Percentiles rank a stretch among this genome's conserved stretches.
Conservation (phyloP, 2,329 filamentous ascomycete species). For the Penicillium sp. region DNA sequence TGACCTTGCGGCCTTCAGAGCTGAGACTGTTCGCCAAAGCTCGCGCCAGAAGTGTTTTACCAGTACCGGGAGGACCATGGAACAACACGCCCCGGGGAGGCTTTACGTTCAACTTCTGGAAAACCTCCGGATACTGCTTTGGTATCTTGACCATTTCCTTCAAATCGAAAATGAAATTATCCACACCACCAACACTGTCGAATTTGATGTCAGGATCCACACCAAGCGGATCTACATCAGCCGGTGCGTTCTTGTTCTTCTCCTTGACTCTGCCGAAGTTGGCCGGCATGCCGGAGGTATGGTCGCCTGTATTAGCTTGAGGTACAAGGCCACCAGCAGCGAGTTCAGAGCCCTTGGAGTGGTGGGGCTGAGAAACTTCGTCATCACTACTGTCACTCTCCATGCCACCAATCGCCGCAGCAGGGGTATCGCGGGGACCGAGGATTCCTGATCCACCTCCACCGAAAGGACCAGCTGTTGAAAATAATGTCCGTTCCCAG, state of each 20-base stretch:
- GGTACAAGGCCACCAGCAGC: slow-evolving; percentile 60
- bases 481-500: slow-evolving; percentile 83
- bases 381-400: slow-evolving; percentile 98
- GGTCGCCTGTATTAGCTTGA: slow-evolving; percentile 59
- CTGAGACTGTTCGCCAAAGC: slow-evolving; percentile 91
- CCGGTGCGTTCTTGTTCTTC: slow-evolving; percentile 84
- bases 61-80: slow-evolving; percentile 94
- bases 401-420: slow-evolving; percentile 75
- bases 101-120: slow-evolving; percentile 87
- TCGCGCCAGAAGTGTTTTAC: slow-evolving; percentile 94
- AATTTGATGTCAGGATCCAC: slow-evolving; percentile 93
- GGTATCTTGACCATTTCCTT: slow-evolving; percentile 99
- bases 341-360: slow-evolving; percentile 64
- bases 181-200: slow-evolving; percentile 90
- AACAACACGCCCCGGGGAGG: slow-evolving; percentile 94
- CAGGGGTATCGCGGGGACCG: slow-evolving; percentile 69
- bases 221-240: slow-evolving; percentile 91
- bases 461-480: slow-evolving; percentile 90
- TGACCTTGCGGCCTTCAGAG: slow-evolving; percentile 88
- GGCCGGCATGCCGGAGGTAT: slow-evolving; percentile 67
- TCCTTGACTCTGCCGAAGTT: slow-evolving; percentile 95
- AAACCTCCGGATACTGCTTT: slow-evolving; percentile 91
- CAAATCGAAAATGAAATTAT: slow-evolving; percentile 92
- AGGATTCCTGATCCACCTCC: slow-evolving; percentile 75
- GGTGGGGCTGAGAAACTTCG: slow-evolving; percentile 72